Evolutionary conservation across 192 early-diverging fungal genomes (phyloP).

Genomic region (Jimgerdemannia lactiflua): DNA sequence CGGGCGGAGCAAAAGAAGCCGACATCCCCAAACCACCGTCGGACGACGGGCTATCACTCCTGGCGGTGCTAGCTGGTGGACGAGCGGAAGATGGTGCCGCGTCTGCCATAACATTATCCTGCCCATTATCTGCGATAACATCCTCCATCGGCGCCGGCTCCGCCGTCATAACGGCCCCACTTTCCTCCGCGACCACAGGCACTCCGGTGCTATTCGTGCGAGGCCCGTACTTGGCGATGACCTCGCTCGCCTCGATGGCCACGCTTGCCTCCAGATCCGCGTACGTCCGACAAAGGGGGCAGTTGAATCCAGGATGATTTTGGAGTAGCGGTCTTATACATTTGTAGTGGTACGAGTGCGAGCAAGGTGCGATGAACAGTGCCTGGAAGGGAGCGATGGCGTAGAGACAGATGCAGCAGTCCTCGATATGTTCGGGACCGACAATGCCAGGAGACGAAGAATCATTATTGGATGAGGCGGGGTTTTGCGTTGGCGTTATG

Average conservation of each 20-base stretch:
- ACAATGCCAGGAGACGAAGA: not conserved
- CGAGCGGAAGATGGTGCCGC: not conserved
- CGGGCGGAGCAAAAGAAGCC: no score
- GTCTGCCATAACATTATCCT: not conserved
- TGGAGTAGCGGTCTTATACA: conserved; percentile 83
- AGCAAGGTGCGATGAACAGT: conserved; percentile 82
- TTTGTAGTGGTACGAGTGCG: conserved; percentile 87
- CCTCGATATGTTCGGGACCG: conserved; percentile 20
- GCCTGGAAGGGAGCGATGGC: conserved; percentile 78
- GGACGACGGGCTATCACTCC: not conserved
- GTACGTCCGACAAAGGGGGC: conserved; percentile 89
- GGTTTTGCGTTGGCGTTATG: conserved; percentile 24
- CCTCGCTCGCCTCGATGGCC: conserved; percentile 37
- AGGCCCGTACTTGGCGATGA: conserved; percentile 5
- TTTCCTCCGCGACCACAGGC: not conserved
- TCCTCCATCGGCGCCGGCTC: not conserved
- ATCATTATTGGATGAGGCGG: conserved; percentile 1
- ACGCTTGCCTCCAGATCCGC: conserved; percentile 87
- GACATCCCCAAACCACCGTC: not conserved
- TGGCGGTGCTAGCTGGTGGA: not conserved
- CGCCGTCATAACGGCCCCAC: not conserved
- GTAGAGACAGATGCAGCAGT: conserved; percentile 85
- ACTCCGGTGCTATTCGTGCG: not conserved
- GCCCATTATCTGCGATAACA: not conserved
- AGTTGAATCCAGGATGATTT: conserved; percentile 71